Percentiles rank a stretch among this genome's conserved stretches.
These are phyloP conservation scores for Detonula confervacea DNA, from an alignment of 352 stramenopile species.

Conservation along the genomic window DNA sequence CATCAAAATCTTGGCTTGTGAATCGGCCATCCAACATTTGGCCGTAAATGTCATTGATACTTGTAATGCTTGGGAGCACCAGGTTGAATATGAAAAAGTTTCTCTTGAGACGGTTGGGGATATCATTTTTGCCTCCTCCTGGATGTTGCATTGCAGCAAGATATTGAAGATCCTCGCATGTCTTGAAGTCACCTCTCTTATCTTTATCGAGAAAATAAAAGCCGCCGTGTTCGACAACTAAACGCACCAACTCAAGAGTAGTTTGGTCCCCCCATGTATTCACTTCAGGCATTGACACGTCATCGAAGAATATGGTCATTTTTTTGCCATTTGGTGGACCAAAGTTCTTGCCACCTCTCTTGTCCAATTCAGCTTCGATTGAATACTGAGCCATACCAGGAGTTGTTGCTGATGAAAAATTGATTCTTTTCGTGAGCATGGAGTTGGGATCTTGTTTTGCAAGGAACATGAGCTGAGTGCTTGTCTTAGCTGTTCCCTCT, in stretches of 20 bases:
- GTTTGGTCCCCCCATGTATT: slow-evolving; percentile 98
- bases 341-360: slow-evolving; percentile 97
- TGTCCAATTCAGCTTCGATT: slow-evolving; percentile 98
- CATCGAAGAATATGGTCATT: slow-evolving; percentile 99
- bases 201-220: slow-evolving; percentile 99
- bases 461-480: slow-evolving; percentile 97
- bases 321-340: slow-evolving; percentile 97
- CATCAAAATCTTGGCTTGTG: slow-evolving; percentile 86
- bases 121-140: slow-evolving; percentile 97
- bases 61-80: slow-evolving; percentile 95
- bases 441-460: slow-evolving; percentile 91
- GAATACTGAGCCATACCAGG: slow-evolving; percentile 98
- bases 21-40: slow-evolving; percentile 97
- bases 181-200: slow-evolving; percentile 97
- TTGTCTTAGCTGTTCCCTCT: slow-evolving; percentile 97
- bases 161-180: slow-evolving; percentile 97
- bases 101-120: slow-evolving; percentile 98
- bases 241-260: slow-evolving; percentile 96
- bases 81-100: slow-evolving; percentile 99
- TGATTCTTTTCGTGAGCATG: slow-evolving; percentile 97
- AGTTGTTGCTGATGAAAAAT: slow-evolving; percentile 97
- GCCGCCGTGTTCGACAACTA: slow-evolving; percentile 95
- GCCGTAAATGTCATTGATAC: slow-evolving; percentile 99
- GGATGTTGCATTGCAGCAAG: slow-evolving; percentile 97
- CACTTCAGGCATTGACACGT: slow-evolving; percentile 95